Evolutionary conservation across 2,329 filamentous ascomycete genomes (phyloP).

Genomic region (Cadophora gregata): DNA sequence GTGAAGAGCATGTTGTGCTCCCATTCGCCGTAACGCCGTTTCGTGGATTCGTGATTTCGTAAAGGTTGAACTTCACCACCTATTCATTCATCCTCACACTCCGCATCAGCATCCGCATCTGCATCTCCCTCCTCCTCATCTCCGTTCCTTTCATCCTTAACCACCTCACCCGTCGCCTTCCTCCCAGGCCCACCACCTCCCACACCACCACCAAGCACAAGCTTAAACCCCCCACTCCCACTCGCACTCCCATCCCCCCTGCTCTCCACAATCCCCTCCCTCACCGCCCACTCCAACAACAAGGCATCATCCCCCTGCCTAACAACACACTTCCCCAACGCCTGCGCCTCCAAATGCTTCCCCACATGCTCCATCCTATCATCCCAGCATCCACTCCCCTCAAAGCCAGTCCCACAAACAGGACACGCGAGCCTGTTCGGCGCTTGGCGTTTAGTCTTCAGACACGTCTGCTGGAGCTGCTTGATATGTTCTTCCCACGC

Average conservation of each 20-base stretch:
- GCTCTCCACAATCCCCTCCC: conserved; percentile 18
- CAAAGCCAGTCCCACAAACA: conserved; percentile 66
- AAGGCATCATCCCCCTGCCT: conserved; percentile 4
- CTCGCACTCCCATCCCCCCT: too few relatives aligned
- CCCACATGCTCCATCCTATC: conserved; percentile 87
- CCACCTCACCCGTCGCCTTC: too few relatives aligned
- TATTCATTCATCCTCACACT: conserved; percentile 25
- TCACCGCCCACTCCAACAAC: conserved; percentile 18
- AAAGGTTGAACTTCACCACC: neutral
- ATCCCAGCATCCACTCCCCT: conserved; percentile 73
- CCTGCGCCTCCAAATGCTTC: conserved; percentile 69
- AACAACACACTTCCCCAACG: neutral
- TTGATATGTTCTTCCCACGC: conserved; percentile 62
- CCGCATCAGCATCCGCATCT: conserved; percentile 25
- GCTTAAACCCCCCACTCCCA: neutral
- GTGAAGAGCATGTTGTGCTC: neutral
- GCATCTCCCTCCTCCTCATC: conserved; percentile 12
- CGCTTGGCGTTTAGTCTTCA: conserved; percentile 62
- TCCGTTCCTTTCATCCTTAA: too few relatives aligned
- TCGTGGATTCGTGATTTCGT: conserved; percentile 8
- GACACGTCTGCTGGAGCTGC: conserved; percentile 62
- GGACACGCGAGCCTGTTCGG: conserved; percentile 68
- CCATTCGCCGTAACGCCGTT: neutral
- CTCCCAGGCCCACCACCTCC: neutral
- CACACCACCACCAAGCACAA: neutral